A percentile compares a stretch with the other conserved stretches of the same genome.
Conservation (phyloP, 805 yeast species). For the Kluyveromyces starmeri region DNA sequence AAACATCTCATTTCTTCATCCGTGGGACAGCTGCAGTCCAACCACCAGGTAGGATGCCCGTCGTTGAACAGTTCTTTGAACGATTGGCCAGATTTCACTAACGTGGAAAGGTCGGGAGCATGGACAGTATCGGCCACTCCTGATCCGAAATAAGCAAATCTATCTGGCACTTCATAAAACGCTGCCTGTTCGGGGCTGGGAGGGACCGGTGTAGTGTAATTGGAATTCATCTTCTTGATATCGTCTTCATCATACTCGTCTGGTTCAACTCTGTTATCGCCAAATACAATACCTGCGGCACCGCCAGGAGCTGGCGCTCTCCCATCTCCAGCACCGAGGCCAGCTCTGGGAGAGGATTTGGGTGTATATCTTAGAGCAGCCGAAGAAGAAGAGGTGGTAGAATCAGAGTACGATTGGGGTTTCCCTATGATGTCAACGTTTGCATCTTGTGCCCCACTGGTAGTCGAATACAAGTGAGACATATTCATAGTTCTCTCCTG, state of each 20-base stretch:
- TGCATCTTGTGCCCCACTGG: not conserved
- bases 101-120: conserved; percentile 75
- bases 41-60: conserved; percentile 87
- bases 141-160: conserved; percentile 77
- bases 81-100: conserved; percentile 56
- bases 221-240: conserved; percentile 1
- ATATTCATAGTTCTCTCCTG: not conserved
- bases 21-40: conserved; percentile 89
- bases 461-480: not conserved
- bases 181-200: not conserved
- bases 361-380: conserved; percentile 64
- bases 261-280: conserved; percentile 32
- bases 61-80: conserved; percentile 62
- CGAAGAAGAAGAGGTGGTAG: conserved; percentile 32
- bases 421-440: not conserved
- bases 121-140: conserved; percentile 82
- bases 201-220: not conserved
- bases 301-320: no score
- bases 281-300: conserved; percentile 32
- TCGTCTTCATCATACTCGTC: conserved; percentile 10
- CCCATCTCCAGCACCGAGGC: conserved; percentile 1
- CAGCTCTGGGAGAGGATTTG: conserved; percentile 6
- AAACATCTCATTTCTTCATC: conserved; percentile 89
- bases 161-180: conserved; percentile 44
- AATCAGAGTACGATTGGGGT: conserved; percentile 25